Evolutionary conservation across 345 rosid species (phyloP), one percentile per base, ranked within the genome.

Genomic region (Brassica cretica): DNA sequence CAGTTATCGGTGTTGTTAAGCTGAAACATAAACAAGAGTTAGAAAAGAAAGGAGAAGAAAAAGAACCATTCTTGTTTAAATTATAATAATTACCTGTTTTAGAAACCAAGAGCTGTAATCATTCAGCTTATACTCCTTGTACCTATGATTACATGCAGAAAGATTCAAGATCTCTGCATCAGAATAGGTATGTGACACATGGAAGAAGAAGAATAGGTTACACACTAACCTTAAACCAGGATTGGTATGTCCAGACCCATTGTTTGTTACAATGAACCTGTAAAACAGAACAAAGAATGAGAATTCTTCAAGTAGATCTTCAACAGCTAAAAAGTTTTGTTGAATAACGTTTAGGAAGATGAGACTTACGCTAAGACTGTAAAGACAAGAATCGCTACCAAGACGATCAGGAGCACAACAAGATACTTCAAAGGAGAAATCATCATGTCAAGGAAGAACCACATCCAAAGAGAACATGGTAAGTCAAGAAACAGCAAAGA

Each of bases 81-180:
- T 27, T 25, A 67, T 8, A 25, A 35, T 35, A 35, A 12, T 39
- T 58, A 88, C 97, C 89, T 89, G 85, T 81, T 84, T 88, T 11
- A 87, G 91, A 85, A 92, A 94, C 97, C 97, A 94, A 12, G 93
- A 86, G 84, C 92, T 89, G 82, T 89, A 94, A 81, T 94, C 98
- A 78, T 89, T 84, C 56, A 94, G 93, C 80, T 91, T 89, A 84
- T 94, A 94, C 81, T 94, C 98, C 86, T 94, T 94, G 88, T 88
- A 94, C 85, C 98, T 94, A 46, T 41, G 70, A 78, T 56, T 8
- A 1, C 8, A 61, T 5, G 10, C 49, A 49, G n/a, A 49, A 25
- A 62, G 7, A 7, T 25, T 68, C 24, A 25, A 79, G 49, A 70
- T 8, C 14, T 64, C 5, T 56, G 59, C 68, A 83, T 53, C 63